Percentiles rank a stretch among this genome's conserved stretches.
These are phyloP conservation scores for Candida incommunis DNA, from an alignment of 805 yeast species.

Conservation along the genomic window DNA sequence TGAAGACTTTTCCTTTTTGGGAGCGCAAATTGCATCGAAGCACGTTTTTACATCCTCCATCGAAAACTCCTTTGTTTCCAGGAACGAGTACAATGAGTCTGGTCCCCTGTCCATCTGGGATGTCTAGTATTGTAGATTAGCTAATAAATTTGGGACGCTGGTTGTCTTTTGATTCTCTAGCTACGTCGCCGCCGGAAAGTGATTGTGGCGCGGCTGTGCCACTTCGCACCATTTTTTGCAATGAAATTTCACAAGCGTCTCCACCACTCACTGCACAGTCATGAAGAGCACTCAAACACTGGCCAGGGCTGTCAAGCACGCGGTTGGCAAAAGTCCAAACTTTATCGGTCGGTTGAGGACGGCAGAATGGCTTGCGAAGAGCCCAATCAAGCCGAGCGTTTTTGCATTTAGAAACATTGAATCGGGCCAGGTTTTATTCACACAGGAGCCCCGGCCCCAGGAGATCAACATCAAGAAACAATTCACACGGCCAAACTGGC, in stretches of 20 bases:
- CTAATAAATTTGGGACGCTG: no score
- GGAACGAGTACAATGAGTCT: conserved; percentile 55
- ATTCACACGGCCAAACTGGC: conserved; percentile 79
- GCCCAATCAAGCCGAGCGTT: conserved; percentile 70
- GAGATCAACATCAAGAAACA: conserved; percentile 43
- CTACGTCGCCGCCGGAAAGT: no score
- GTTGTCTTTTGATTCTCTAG: no score
- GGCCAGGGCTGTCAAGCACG: not conserved
- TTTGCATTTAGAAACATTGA: conserved; percentile 73
- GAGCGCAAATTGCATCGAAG: conserved; percentile 77
- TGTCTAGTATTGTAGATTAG: conserved; percentile 6
- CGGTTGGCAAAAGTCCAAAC: not conserved
- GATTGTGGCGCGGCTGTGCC: no score
- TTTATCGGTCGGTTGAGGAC: conserved; percentile 32
- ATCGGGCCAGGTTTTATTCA: conserved; percentile 78
- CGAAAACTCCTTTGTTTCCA: conserved; percentile 50
- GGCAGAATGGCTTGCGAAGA: conserved; percentile 40
- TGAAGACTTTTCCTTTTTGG: conserved; percentile 66
- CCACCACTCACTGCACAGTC: no score
- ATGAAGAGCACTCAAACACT: no score
- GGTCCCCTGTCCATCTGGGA: conserved; percentile 86
- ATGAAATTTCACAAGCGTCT: not conserved
- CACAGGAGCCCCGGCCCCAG: conserved; percentile 57
- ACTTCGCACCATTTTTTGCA: no score
- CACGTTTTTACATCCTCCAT: conserved; percentile 59